Evolutionary conservation across 2,329 filamentous ascomycete genomes (phyloP).

Genomic region (Monosporascus ibericus): DNA sequence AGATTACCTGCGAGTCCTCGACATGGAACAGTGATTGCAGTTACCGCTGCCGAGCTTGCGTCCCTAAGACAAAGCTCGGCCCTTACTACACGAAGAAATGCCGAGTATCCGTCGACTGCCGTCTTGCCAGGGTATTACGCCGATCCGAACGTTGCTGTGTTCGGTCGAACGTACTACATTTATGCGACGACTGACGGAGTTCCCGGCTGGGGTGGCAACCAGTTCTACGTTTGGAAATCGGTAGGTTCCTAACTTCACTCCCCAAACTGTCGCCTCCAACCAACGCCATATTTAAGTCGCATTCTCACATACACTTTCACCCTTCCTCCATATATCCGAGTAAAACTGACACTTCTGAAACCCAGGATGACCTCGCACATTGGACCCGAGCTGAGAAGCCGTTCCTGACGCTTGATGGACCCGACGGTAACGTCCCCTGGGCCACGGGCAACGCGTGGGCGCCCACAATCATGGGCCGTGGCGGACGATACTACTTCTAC

Average conservation of each 20-base stretch:
- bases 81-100: not conserved
- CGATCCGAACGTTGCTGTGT: constrained; percentile 41
- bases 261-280: too few species aligned
- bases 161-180: constrained; percentile 39
- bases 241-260: constrained; percentile 2
- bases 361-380: constrained; percentile 28
- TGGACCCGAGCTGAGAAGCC: constrained; percentile 36
- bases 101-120: constrained; percentile 20
- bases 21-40: constrained; percentile 47
- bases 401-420: constrained; percentile 39
- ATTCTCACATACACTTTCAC: not conserved
- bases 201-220: constrained; percentile 36
- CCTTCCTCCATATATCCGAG: not conserved
- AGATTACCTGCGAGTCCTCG: constrained; percentile 42
- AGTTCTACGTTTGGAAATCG: constrained; percentile 44
- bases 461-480: constrained; percentile 52
- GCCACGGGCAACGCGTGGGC: constrained; percentile 62
- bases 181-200: constrained; percentile 41
- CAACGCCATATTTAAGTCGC: too few species aligned
- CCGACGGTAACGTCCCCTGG: constrained; percentile 53
- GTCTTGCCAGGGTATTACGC: constrained; percentile 34
- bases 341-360: not conserved
- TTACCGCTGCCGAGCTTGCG: constrained; percentile 40
- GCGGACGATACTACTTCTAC: constrained; percentile 60
- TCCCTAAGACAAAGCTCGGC: constrained; percentile 17